Evolutionary conservation across 805 yeast genomes (phyloP), one percentile per base, ranked within the genome.

Genomic region (Ascoidea asiatica): DNA sequence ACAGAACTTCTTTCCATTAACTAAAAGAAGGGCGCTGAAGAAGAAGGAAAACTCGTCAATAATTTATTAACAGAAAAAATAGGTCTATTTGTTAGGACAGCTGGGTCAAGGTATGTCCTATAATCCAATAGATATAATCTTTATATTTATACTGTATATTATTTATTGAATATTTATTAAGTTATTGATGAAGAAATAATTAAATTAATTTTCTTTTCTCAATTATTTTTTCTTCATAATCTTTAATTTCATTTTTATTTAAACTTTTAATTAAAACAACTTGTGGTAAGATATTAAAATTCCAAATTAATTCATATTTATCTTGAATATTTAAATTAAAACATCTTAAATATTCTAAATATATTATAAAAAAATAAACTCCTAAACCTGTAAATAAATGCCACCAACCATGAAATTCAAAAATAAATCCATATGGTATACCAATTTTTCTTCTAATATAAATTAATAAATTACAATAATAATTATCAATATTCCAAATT

Each of bases 351-450:
- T 82, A 75, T 64, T 87, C 89, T 55, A 83, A 72, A 57, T 82
- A 87, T 3, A 83, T 77, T 51, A 89, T 72, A 63, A 86, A 89
- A 58, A 71, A 81, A 61, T 90, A 90, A 8, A 90, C 92, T 1
- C 97, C 95, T 19, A 78, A 65, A 0, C 95, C 95, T 0, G 92
- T 84, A 50, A 84, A 70, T 8, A 84, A 64, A 58, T 90, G 97
- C 97, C 97, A 90, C 97, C 97, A 90, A 20, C 95, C 95, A 56
- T 90, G 97, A 22, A 95, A 82, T 61, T 90, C 97, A 35, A 90
- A 66, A 3, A 90, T 51, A 48, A 87, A 73, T 1, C 97, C 97
- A 44, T 81, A 73, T 2, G 97, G 97, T 64, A 82, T 72, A 3
- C 97, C 95, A 13, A 78, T 59, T 4, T 63, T 52, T 18, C 50